Evolutionary conservation across 192 early-diverging fungal genomes (phyloP).

Genomic region (Backusella luteola): DNA sequence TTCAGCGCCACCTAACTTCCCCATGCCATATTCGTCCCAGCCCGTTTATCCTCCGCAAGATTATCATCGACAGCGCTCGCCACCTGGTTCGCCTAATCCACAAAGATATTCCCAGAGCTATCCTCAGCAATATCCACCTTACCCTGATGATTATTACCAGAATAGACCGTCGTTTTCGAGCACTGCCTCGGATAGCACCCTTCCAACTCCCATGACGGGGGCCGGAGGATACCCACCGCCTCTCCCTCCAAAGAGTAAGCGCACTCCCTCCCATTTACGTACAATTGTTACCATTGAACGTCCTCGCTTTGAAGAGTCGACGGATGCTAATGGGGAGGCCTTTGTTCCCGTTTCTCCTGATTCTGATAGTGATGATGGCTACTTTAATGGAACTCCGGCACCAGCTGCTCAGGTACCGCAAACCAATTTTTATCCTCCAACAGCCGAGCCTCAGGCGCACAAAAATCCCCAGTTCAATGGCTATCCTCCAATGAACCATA

Average conservation of each 20-base stretch:
- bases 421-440: not conserved
- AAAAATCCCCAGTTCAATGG: not conserved
- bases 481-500: not conserved
- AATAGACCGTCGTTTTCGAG: not conserved
- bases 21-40: not conserved
- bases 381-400: not conserved
- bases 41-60: not conserved
- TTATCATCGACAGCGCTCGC: not conserved
- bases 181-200: not conserved
- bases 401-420: not conserved
- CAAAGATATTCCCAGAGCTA: not conserved
- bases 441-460: not conserved
- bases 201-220: not conserved
- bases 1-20: not conserved
- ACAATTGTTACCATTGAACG: conserved; percentile 10
- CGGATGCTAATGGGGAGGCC: not conserved
- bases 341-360: conserved; percentile 17
- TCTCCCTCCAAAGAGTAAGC: not conserved
- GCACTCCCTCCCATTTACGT: not conserved
- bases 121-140: not conserved
- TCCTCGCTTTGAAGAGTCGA: not conserved
- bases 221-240: not conserved
- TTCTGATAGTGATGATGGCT: conserved; percentile 7
- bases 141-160: not conserved
- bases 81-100: conserved; percentile 9